phyloP scores from a whole-genome alignment of 352 stramenopile species.

The Heterotrichella gracilis region DNA sequence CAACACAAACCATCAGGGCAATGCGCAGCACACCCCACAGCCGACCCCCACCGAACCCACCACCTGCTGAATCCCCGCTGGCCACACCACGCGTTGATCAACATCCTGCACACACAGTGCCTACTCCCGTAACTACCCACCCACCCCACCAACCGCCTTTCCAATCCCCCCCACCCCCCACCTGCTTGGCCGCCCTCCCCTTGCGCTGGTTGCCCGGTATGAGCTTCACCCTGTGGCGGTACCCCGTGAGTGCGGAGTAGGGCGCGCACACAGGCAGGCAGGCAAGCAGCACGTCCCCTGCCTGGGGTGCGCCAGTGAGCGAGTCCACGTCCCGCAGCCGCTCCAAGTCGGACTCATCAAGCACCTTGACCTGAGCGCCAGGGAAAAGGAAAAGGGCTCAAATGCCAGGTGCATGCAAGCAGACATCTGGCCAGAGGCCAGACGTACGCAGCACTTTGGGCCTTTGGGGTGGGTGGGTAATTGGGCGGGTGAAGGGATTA shows the following conservation, averaged over 20 bases:
- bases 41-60: too few species aligned
- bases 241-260: constrained; percentile 40
- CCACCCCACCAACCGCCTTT: too few species aligned
- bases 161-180: too few species aligned
- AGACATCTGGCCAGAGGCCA: not conserved
- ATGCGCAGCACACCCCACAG: too few species aligned
- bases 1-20: too few species aligned
- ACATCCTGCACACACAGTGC: too few species aligned
- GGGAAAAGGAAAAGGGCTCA: not conserved
- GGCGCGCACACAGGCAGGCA: constrained; percentile 53
- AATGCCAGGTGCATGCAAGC: not conserved
- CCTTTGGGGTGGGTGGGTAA: not conserved
- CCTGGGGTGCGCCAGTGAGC: constrained; percentile 36
- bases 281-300: constrained; percentile 43
- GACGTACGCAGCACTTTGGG: not conserved
- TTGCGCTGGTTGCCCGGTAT: constrained; percentile 47
- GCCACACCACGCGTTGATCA: too few species aligned
- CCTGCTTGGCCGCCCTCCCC: constrained; percentile 45
- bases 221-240: constrained; percentile 62
- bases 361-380: too few species aligned
- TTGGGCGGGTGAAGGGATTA: too few species aligned
- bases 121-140: too few species aligned
- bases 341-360: too few species aligned
- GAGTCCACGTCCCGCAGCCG: constrained; percentile 44
- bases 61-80: too few species aligned